These are phyloP conservation scores for Pseudoturritis turrita DNA, from an alignment of 345 rosid species.

Conservation along the genomic window DNA sequence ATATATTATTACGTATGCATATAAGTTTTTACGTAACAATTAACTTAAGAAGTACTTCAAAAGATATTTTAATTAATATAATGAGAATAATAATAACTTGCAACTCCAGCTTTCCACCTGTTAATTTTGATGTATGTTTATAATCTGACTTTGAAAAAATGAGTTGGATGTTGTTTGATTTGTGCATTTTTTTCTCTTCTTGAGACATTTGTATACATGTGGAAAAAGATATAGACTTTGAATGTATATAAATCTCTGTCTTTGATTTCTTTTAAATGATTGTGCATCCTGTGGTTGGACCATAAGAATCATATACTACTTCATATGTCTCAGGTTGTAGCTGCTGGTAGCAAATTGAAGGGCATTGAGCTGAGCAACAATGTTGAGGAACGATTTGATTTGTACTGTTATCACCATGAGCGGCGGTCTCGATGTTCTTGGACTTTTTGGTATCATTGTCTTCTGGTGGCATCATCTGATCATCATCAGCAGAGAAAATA, in stretches of 20 bases:
- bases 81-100: no score
- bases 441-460: background rate
- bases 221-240: conserved; percentile 1
- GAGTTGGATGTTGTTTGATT: conserved; percentile 1
- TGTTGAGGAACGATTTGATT: background rate
- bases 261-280: conserved; percentile 27
- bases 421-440: background rate
- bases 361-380: conserved; percentile 5
- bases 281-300: conserved; percentile 20
- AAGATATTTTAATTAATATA: no score
- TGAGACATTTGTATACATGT: conserved; percentile 12
- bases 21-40: no score
- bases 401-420: background rate
- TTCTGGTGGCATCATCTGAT: background rate
- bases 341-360: background rate
- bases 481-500: background rate
- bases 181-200: background rate
- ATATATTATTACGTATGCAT: no score
- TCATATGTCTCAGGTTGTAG: conserved; percentile 15
- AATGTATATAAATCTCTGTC: background rate
- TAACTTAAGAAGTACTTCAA: no score
- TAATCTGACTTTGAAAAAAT: conserved; percentile 1
- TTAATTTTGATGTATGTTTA: conserved; percentile 14
- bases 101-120: background rate
- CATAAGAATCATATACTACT: conserved; percentile 28